Conservation (phyloP, 2,329 filamentous ascomycete genomes). For the Pseudogymnoascus sp. region DNA sequence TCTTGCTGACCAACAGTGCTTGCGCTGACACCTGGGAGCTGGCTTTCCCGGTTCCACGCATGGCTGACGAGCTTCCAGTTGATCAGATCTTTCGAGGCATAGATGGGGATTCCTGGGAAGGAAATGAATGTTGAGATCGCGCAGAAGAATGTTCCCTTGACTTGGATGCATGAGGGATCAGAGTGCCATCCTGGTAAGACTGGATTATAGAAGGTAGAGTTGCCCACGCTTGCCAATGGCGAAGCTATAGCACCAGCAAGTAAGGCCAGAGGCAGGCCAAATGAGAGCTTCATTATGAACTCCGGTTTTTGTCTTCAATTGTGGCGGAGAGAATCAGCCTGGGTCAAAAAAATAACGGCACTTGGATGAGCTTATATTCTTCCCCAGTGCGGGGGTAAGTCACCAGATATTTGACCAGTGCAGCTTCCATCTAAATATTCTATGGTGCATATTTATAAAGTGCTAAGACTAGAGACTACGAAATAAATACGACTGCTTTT, state of each 20-base stretch:
- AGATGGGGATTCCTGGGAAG: constrained; percentile 51
- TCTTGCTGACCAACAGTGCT: constrained; percentile 21
- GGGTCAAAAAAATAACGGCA: background rate
- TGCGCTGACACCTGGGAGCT: constrained; percentile 35
- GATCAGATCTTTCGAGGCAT: constrained; percentile 45
- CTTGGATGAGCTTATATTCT: background rate
- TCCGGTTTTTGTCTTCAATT: background rate
- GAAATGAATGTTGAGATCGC: constrained; percentile 55
- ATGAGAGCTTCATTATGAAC: background rate
- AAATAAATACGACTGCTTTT: background rate
- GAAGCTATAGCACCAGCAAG: constrained; percentile 22
- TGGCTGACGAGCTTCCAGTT: constrained; percentile 44
- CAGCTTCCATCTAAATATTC: background rate
- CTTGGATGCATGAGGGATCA: constrained; percentile 43
- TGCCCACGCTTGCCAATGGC: background rate
- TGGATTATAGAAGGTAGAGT: constrained; percentile 1
- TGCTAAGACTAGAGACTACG: background rate
- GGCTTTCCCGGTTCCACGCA: constrained; percentile 40
- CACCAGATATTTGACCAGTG: background rate
- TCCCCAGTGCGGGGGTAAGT: background rate
- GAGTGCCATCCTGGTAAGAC: constrained; percentile 46
- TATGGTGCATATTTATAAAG: background rate
- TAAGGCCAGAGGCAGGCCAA: background rate
- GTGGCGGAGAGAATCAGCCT: background rate
- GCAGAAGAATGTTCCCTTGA: constrained; percentile 44